A percentile compares a stretch with the other conserved stretches of the same genome.
phyloP scores from a whole-genome alignment of 2,329 filamentous ascomycete species.

The Ilyonectria mors-panacis region DNA sequence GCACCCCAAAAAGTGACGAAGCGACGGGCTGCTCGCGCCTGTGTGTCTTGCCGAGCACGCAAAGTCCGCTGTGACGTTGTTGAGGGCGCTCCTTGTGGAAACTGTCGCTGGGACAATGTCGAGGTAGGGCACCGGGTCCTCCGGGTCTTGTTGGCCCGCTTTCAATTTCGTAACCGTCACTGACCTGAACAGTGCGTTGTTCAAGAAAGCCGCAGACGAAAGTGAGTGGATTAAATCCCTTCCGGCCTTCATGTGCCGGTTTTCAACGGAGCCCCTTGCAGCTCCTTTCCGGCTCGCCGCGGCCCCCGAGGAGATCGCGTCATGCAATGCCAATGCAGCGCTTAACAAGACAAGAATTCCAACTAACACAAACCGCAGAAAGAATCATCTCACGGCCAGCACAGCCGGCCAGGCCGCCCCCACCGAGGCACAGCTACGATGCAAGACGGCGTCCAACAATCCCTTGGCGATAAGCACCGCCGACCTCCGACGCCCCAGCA shows the following conservation, averaged over 20 bases:
- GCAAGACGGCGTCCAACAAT: constrained; percentile 55
- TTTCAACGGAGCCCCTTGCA: constrained; percentile 15
- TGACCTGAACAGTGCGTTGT: constrained; percentile 70
- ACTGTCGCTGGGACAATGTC: constrained; percentile 86
- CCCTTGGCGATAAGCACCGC: constrained; percentile 51
- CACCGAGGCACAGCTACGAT: constrained; percentile 63
- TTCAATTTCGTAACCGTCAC: constrained; percentile 32
- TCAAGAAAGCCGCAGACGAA: constrained; percentile 87
- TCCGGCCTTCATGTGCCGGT: constrained; percentile 29
- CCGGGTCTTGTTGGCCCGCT: constrained; percentile 28
- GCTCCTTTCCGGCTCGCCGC: constrained; percentile 21
- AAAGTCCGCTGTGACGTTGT: constrained; percentile 97
- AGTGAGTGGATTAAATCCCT: constrained; percentile 70
- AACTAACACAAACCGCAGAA: constrained; percentile 55
- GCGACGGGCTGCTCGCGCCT: constrained; percentile 90
- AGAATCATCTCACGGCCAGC: constrained; percentile 59
- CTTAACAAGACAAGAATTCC: constrained; percentile 26
- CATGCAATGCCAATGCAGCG: constrained; percentile 34
- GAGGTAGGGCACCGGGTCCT: constrained; percentile 59
- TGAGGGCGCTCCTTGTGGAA: constrained; percentile 88
- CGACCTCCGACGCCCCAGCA: constrained; percentile 57
- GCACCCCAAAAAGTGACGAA: constrained; percentile 72
- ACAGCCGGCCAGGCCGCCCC: constrained; percentile 52
- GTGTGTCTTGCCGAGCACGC: constrained; percentile 87
- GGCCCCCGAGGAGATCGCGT: constrained; percentile 29